Conservation (phyloP, 1,284 basidiomycete genomes). For the Heterobasidion parviporum region DNA sequence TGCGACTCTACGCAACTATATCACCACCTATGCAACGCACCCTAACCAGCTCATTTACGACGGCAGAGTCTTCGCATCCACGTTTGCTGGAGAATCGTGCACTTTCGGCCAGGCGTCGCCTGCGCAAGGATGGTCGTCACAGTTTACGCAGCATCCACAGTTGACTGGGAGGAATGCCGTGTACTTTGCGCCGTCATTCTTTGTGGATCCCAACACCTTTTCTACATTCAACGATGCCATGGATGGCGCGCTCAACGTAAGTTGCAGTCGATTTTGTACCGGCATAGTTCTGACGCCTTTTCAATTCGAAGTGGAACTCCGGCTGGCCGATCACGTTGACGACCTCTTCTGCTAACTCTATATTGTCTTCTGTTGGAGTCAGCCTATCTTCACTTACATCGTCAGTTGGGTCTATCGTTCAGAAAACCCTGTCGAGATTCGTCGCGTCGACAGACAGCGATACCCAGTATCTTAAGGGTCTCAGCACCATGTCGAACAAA, state of each 20-base stretch:
- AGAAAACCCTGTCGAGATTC: conserved; percentile 29
- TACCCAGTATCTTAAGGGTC: conserved; percentile 22
- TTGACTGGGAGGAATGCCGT: conserved; percentile 39
- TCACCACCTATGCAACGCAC: conserved; percentile 47
- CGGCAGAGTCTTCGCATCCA: conserved; percentile 60
- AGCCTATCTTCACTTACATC: conserved; percentile 14
- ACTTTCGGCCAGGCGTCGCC: conserved; percentile 53
- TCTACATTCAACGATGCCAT: conserved; percentile 38
- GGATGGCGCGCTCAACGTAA: conserved; percentile 56
- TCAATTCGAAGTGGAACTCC: conserved; percentile 45
- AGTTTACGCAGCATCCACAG: conserved; percentile 45
- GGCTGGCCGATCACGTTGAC: conserved; percentile 57
- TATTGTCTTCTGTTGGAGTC: conserved; percentile 17
- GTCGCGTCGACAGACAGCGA: conserved; percentile 39
- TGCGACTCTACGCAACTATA: conserved; percentile 47
- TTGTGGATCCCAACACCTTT: conserved; percentile 47
- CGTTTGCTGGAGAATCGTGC: conserved; percentile 75
- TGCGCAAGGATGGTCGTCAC: conserved; percentile 45
- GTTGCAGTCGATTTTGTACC: conserved; percentile 8
- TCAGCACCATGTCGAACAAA: conserved; percentile 15
- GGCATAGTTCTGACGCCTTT: not conserved
- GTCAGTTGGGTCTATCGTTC: conserved; percentile 15
- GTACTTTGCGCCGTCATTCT: conserved; percentile 62
- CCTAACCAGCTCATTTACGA: conserved; percentile 58
- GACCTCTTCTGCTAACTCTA: conserved; percentile 27